These are phyloP conservation scores for Alternaria brassicicola DNA, from an alignment of 2,329 filamentous ascomycete genomes.

Conservation along the genomic window DNA sequence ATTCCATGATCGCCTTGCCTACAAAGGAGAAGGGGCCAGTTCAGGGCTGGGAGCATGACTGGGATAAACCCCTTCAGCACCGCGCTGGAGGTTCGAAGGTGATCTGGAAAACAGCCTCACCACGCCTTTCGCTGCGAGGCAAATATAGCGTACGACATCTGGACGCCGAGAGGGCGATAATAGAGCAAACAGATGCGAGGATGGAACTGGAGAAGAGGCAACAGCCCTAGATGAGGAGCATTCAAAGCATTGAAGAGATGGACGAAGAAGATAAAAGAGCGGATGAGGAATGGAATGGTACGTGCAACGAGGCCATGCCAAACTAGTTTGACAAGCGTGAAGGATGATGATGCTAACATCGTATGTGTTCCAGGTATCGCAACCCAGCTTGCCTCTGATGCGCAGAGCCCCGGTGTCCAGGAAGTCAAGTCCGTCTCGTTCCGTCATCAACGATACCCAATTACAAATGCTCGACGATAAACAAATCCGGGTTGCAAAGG, in stretches of 20 bases:
- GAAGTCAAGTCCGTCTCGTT: conserved; percentile 2
- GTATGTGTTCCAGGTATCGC: conserved; percentile 3
- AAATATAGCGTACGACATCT: conserved; percentile 7
- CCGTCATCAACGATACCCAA: background rate
- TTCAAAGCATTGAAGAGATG: conserved; percentile 16
- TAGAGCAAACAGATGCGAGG: background rate
- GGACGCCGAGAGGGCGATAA: background rate
- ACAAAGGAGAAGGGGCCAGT: background rate
- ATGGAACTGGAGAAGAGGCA: background rate
- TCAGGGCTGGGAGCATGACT: conserved; percentile 12
- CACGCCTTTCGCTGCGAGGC: conserved; percentile 8
- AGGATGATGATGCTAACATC: background rate
- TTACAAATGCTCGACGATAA: background rate
- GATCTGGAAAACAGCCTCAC: conserved; percentile 9
- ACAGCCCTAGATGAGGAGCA: conserved; percentile 6
- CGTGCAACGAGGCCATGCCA: background rate
- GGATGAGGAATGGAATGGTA: conserved; percentile 11
- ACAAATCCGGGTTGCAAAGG: background rate
- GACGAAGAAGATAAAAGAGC: conserved; percentile 12
- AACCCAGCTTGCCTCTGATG: conserved; percentile 2
- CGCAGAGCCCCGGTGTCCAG: conserved; percentile 7
- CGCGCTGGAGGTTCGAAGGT: conserved; percentile 5
- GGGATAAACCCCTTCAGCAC: conserved; percentile 11
- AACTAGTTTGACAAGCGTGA: background rate
- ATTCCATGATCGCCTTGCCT: background rate